Evolutionary conservation across 371 early-diverging fungal genomes (phyloP), one percentile per base, ranked within the genome.

Genomic region (Circinella minor): DNA sequence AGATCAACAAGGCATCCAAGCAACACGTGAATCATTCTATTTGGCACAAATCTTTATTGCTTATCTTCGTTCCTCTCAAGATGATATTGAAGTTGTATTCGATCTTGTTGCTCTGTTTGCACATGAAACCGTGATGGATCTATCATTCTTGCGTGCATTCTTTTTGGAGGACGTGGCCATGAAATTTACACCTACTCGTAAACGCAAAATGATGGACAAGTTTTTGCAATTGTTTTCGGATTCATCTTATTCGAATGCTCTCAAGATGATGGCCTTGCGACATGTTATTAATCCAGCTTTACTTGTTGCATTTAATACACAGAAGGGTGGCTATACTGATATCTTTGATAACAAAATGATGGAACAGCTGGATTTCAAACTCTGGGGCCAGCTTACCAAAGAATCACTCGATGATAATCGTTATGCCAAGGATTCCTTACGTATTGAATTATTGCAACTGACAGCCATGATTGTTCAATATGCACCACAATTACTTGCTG

Each of bases 391-490:
- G 3, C 66, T 89, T 13, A 69, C 83, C 43, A 77, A 82, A 47
- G 90, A 92, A 59, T 68, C 82, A 60, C 72, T 87, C 49, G 85
- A 88, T 60, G 81, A 85, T 63, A 67, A 80, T 46, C 80, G 86
- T 67, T 80, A 88, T 61, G 79, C 85, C 9, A 90, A 89, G 67
- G 94, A 96, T 65, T 87, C 90, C 1, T 76, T 98, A 43, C 86
- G 91, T 54, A 92, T 97, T 17, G 98, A 97, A 75, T 78, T 98
- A 5, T 83, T 99, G 20, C 99, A 98, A 77, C 82, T 98, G 73
- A 95, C 96, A 0, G 89, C 95, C 2, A 88, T 97, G 68, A 86
- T 98, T 43, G 90, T 98, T 0, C 94, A 95, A 70, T 90, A 91
- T 73, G 93, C 92, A 0, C 93, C 95, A 0, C 81, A 84, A 8